Evolutionary conservation across 108 stramenopile genomes (phyloP).

Genomic region (Conticribra guillardii): DNA sequence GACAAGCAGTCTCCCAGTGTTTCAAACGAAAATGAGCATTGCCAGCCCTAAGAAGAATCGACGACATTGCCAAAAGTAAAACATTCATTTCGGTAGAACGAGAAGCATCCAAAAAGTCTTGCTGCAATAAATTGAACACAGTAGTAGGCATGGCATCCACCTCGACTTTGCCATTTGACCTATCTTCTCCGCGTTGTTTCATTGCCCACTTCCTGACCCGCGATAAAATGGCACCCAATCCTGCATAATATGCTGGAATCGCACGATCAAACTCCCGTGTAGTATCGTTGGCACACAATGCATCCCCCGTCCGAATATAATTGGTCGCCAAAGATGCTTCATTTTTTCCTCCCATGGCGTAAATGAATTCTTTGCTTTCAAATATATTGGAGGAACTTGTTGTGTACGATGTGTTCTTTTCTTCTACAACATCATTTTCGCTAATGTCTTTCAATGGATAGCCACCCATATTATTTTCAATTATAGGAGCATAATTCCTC

Average conservation of each 20-base stretch:
- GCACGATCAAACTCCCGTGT: constrained; percentile 27
- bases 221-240: constrained; percentile 37
- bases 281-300: constrained; percentile 11
- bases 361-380: constrained; percentile 36
- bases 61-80: constrained; percentile 45
- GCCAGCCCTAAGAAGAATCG: constrained; percentile 46
- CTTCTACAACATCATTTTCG: too few relatives aligned
- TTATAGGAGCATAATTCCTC: too few relatives aligned
- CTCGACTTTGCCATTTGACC: neutral
- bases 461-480: too few relatives aligned
- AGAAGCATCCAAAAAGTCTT: constrained; percentile 31
- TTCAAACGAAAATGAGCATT: constrained; percentile 41
- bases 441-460: too few relatives aligned
- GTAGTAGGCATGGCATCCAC: neutral
- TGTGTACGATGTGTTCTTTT: too few relatives aligned
- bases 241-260: constrained; percentile 46
- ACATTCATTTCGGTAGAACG: constrained; percentile 34
- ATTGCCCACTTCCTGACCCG: constrained; percentile 39
- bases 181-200: constrained; percentile 1
- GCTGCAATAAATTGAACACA: constrained; percentile 9
- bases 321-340: constrained; percentile 37
- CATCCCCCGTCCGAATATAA: constrained; percentile 47
- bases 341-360: constrained; percentile 48
- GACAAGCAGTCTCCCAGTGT: constrained; percentile 36
- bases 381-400: constrained; percentile 36